phyloP scores from a whole-genome alignment of 2,329 filamentous ascomycete genomes.

The Fusarium globosum region DNA sequence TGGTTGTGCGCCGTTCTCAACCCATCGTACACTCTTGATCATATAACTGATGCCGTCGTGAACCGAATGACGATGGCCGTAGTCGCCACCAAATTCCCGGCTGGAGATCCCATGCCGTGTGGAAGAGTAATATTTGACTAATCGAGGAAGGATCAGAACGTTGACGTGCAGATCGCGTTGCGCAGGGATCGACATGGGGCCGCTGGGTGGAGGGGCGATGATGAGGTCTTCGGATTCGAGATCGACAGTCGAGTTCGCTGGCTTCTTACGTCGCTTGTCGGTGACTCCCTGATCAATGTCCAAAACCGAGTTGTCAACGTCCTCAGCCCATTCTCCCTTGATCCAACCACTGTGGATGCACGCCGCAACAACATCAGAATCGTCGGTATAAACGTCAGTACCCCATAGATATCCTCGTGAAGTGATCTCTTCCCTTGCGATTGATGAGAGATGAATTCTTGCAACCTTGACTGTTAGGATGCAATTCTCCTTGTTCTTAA shows the following conservation, averaged over 20 bases:
- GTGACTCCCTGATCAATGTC: conserved; percentile 58
- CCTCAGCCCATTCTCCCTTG: conserved; percentile 85
- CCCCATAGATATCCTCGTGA: conserved; percentile 87
- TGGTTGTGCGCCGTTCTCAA: conserved; percentile 76
- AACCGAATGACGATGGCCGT: conserved; percentile 54
- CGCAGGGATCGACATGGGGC: conserved; percentile 71
- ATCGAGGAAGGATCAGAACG: conserved; percentile 80
- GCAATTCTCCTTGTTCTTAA: conserved; percentile 84
- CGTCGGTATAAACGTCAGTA: conserved; percentile 93
- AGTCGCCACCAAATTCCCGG: conserved; percentile 76
- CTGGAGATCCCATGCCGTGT: conserved; percentile 85
- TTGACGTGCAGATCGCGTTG: conserved; percentile 89
- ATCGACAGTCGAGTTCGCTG: conserved; percentile 45
- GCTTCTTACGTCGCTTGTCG: conserved; percentile 50
- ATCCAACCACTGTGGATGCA: conserved; percentile 96
- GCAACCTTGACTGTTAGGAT: conserved; percentile 90
- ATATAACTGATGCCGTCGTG: conserved; percentile 94
- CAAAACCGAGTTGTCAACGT: conserved; percentile 77
- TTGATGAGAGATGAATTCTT: conserved; percentile 76
- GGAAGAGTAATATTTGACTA: conserved; percentile 80
- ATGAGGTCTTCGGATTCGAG: conserved; percentile 58
- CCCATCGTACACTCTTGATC: conserved; percentile 84
- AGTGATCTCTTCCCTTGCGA: conserved; percentile 85
- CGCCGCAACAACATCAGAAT: conserved; percentile 91
- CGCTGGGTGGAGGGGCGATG: conserved; percentile 65